Evolutionary conservation across 129 eudicot species (phyloP).

Genomic region (Calendula officinalis): DNA sequence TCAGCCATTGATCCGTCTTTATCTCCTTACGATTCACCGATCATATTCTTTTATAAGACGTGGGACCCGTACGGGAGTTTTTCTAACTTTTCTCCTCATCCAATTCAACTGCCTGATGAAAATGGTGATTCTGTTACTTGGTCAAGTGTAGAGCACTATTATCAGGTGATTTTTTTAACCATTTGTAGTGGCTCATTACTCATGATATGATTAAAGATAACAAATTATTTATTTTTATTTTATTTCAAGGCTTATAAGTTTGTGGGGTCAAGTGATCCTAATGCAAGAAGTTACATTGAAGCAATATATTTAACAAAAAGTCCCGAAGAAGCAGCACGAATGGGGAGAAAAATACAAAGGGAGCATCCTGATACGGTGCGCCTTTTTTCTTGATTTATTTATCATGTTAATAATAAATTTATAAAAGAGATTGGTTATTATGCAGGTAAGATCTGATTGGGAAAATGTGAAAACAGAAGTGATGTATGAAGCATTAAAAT

Average conservation of each 20-base stretch:
- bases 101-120: constrained; percentile 69
- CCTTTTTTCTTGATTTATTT: constrained; percentile 11
- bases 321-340: constrained; percentile 96
- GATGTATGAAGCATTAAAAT: constrained; percentile 82
- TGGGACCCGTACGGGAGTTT: constrained; percentile 98
- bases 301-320: constrained; percentile 68
- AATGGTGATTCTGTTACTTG: constrained; percentile 60
- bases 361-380: constrained; percentile 70
- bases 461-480: constrained; percentile 65
- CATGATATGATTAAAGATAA: neutral
- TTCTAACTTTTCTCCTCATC: constrained; percentile 93
- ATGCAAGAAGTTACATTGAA: constrained; percentile 46
- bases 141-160: constrained; percentile 97
- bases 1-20: constrained; percentile 83
- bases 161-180: constrained; percentile 54
- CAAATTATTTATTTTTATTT: neutral
- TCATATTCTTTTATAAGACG: constrained; percentile 86
- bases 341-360: constrained; percentile 83
- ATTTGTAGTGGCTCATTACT: constrained; percentile 3
- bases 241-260: constrained; percentile 77
- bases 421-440: constrained; percentile 3
- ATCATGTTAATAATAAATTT: too few species aligned
- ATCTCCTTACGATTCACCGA: constrained; percentile 74
- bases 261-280: constrained; percentile 63
- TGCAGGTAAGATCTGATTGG: constrained; percentile 80